Evolutionary conservation across 2,329 filamentous ascomycete species (phyloP), one percentile per base, ranked within the genome.

Genomic region (Dactylellina parvicollis): DNA sequence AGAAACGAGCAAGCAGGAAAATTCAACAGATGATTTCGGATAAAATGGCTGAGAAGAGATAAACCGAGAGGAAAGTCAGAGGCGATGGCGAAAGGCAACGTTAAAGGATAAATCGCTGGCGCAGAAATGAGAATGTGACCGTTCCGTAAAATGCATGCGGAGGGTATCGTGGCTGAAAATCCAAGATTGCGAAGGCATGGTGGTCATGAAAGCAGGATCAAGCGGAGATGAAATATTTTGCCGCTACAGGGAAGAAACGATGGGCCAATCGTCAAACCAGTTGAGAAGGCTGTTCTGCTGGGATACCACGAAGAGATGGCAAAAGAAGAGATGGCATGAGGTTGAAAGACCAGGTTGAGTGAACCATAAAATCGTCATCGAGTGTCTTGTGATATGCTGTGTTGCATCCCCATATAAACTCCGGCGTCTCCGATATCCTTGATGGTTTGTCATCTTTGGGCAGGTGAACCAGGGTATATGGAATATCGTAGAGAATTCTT

Each of bases 21-120:
- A 42, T 52, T 52, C 22, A 20, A 40, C 36, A 64, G 59, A 62
- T 50, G 54, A 65, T 72, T 64, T 54, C 57, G 60, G 69, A 73
- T 59, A 60, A 73, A 72, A 65, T 54, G 67, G 67, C 52, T 72
- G 67, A 72, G 67, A 65, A 72, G 67, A 72, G 67, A 62, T 18
- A 56, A 64, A 62, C 28, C 34, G 22, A 28, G 18, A 22, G 46
- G 42, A 50, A 40, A 36, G 60, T 44, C 38, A 55, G 54, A 59
- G 60, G 46, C 36, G 54, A 73, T 66, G 36, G 47, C 52, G 34
- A 55, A 73, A 65, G 54, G 42, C 26, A 40, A 36, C 16, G 30
- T 47, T 16, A 71, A 65, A 61, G 52, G 60, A 59, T 64, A 65
- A 65, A 73, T 66, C 54, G 46, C 60, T 66, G 54, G 46, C 46